phyloP scores from a whole-genome alignment of 176 grass and related monocot species.

The Oryza meyeriana region DNA sequence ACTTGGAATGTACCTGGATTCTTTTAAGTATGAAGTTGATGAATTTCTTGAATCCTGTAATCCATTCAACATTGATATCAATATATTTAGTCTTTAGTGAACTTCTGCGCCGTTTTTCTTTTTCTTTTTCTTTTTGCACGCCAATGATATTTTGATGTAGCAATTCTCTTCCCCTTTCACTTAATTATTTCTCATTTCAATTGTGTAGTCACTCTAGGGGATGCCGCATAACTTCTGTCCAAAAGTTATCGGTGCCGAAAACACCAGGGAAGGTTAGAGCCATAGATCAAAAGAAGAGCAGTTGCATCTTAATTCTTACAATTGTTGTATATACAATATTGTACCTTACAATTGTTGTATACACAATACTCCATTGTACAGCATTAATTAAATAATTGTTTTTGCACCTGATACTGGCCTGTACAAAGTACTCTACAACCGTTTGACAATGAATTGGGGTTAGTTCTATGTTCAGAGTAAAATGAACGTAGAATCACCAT shows the following conservation, averaged over 20 bases:
- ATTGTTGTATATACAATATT: too few species aligned
- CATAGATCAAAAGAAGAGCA: neutral
- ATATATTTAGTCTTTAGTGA: constrained; percentile 75
- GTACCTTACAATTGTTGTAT: too few species aligned
- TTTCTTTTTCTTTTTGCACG: too few species aligned
- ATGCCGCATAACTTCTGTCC: too few species aligned
- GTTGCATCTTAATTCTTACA: too few species aligned
- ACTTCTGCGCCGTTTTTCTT: neutral
- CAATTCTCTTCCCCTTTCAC: too few species aligned
- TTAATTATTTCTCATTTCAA: too few species aligned
- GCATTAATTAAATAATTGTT: neutral
- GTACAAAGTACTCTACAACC: neutral
- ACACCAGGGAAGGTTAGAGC: neutral
- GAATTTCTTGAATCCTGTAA: constrained; percentile 70
- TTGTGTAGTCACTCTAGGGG: too few species aligned
- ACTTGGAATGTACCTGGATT: constrained; percentile 81
- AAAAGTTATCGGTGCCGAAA: neutral
- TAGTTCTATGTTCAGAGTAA: neutral
- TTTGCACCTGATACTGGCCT: neutral
- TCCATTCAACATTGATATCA: constrained; percentile 49
- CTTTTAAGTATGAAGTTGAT: constrained; percentile 84
- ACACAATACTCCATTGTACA: neutral
- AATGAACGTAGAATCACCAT: neutral
- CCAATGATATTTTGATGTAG: too few species aligned
- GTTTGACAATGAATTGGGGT: neutral